These are phyloP conservation scores for Jasminum sambac DNA, from an alignment of 257 asterid genomes.

Conservation along the genomic window DNA sequence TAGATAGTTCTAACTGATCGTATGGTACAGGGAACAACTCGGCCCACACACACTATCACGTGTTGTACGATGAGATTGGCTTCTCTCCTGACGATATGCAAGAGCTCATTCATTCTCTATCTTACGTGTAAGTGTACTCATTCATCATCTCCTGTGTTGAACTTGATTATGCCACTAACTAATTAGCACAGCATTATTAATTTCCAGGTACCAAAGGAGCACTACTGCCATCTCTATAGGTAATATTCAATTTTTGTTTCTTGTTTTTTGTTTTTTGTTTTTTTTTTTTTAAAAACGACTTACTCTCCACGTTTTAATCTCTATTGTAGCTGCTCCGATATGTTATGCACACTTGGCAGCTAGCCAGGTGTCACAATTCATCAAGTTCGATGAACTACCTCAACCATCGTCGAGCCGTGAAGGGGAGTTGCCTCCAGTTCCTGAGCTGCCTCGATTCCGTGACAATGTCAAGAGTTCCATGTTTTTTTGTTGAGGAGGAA, in stretches of 20 bases:
- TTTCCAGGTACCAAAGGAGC: conserved; percentile 71
- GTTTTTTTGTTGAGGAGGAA: conserved; percentile 59
- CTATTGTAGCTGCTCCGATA: conserved; percentile 80
- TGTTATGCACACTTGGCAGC: conserved; percentile 81
- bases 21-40: conserved; percentile 56
- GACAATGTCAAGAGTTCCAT: conserved; percentile 36
- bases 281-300: no score
- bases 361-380: conserved; percentile 55
- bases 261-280: neutral
- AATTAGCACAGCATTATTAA: no score
- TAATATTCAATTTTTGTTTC: conserved; percentile 34
- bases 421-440: conserved; percentile 36
- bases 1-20: neutral
- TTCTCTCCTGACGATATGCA: conserved; percentile 69
- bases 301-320: no score
- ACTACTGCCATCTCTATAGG: conserved; percentile 84
- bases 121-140: no score
- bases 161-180: no score
- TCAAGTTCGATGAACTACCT: conserved; percentile 59
- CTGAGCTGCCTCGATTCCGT: conserved; percentile 46
- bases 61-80: conserved; percentile 63
- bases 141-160: no score
- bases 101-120: conserved; percentile 63
- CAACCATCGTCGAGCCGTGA: conserved; percentile 52
- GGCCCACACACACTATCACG: conserved; percentile 85